These are phyloP conservation scores for Penicillium turbatum DNA, from an alignment of 495 filamentous ascomycete species.

Conservation along the genomic window DNA sequence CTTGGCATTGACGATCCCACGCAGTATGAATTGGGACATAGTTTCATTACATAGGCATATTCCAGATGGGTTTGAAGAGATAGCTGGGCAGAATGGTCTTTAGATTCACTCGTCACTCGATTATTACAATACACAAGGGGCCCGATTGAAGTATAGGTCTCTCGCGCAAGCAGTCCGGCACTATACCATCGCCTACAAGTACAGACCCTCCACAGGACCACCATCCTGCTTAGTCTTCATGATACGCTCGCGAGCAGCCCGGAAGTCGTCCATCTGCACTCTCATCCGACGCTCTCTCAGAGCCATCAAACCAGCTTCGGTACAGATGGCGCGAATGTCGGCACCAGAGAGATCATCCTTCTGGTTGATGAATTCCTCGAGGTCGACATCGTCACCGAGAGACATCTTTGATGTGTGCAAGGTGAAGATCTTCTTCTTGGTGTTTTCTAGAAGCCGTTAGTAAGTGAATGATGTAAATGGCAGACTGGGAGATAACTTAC, in stretches of 20 bases:
- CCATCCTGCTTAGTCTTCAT: constrained; percentile 99
- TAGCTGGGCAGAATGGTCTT: neutral
- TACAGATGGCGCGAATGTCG: constrained; percentile 98
- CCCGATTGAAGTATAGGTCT: constrained; percentile 10
- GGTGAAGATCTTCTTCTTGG: constrained; percentile 99
- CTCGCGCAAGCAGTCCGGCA: constrained; percentile 10
- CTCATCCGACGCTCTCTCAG: constrained; percentile 94
- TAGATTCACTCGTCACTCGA: constrained; percentile 15
- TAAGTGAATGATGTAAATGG: neutral
- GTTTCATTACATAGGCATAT: neutral
- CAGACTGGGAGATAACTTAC: constrained; percentile 42
- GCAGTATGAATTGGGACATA: neutral
- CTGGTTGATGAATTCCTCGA: constrained; percentile 97
- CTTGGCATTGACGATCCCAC: neutral
- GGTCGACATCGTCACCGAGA: constrained; percentile 86
- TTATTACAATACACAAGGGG: constrained; percentile 29
- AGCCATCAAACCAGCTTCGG: constrained; percentile 93
- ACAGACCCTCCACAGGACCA: constrained; percentile 90
- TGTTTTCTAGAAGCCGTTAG: constrained; percentile 66
- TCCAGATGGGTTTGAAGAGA: neutral
- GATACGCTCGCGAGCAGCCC: constrained; percentile 85
- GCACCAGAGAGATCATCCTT: constrained; percentile 98
- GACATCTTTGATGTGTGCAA: constrained; percentile 99
- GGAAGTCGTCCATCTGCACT: constrained; percentile 98
- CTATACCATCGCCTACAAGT: constrained; percentile 64